phyloP scores from a whole-genome alignment of 306 rosid species.

The Canavalia gladiata region DNA sequence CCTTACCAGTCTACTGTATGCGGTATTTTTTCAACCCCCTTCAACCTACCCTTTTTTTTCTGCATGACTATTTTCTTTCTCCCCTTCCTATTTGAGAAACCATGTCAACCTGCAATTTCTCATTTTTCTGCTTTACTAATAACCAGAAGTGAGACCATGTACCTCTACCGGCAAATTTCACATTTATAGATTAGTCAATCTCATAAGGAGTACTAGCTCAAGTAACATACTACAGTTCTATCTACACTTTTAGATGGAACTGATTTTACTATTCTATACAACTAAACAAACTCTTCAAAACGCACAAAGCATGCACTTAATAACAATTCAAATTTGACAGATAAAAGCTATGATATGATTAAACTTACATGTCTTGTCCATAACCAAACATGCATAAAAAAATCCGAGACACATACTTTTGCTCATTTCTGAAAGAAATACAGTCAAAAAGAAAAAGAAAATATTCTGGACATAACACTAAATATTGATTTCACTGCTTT shows the following conservation, averaged over 20 bases:
- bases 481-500: background rate
- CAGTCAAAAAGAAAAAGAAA: background rate
- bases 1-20: constrained; percentile 14
- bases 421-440: background rate
- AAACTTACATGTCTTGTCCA: background rate
- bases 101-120: constrained; percentile 3
- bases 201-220: background rate
- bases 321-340: background rate
- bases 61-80: background rate
- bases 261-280: background rate
- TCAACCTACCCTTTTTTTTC: background rate
- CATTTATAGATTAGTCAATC: background rate
- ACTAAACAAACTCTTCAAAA: background rate
- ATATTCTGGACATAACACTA: background rate
- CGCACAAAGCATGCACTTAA: background rate
- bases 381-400: background rate
- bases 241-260: constrained; percentile 16
- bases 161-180: constrained; percentile 9
- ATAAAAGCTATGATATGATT: background rate
- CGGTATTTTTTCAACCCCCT: background rate
- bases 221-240: background rate
- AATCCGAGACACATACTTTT: background rate
- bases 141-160: constrained; percentile 17
- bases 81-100: background rate
- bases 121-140: background rate